Evolutionary conservation across 345 rosid genomes (phyloP), one percentile per base, ranked within the genome.

Genomic region (Citrus sp.): DNA sequence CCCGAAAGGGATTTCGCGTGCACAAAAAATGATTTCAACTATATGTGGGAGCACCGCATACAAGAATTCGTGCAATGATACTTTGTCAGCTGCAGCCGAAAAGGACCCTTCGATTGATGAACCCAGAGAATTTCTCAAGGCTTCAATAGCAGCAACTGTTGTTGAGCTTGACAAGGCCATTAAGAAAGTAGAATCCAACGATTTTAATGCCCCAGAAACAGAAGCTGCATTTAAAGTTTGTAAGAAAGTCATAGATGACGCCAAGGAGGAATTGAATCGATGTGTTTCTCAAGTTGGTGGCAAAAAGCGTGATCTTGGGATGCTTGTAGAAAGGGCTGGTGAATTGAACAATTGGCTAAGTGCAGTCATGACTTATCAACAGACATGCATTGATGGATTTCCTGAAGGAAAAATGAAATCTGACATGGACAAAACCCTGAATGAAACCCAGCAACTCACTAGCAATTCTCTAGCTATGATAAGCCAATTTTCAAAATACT

Each of bases 311-410:
- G 84, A 87, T n/a, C n/a, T 73, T 4, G 77, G 24, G 12, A 83
- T 77, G 51, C 71, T 86, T 28, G 30, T 67, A 3, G 82, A 75
- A 63, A 78, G 72, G 30, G 70, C 73, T 32, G 82, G 87, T 0
- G 89, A 91, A 4, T 76, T 93, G 80, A 86, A 87, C 80, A 91
- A 74, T 77, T 90, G 94, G 95, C 72, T 93, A 32, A 95, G 97
- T 55, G 98, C 99, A 1, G 97, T 90, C 19, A 86, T 92, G 84
- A 86, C 98, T 35, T 92, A 95, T 81, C 92, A 92, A 62, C 91
- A 91, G 22, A 80, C 97, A 0, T 95, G 99, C 71, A 74, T 92
- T 19, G 99, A 95, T 68, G 93, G 92, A 5, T 95, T 95, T 74
- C 92, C 94, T 1, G 94, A 94, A 0, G 99, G 95, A 67, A 79